Base-by-base conservation (phyloP, 2,329 filamentous ascomycete genomes). In the Beauveria varroae region DNA sequence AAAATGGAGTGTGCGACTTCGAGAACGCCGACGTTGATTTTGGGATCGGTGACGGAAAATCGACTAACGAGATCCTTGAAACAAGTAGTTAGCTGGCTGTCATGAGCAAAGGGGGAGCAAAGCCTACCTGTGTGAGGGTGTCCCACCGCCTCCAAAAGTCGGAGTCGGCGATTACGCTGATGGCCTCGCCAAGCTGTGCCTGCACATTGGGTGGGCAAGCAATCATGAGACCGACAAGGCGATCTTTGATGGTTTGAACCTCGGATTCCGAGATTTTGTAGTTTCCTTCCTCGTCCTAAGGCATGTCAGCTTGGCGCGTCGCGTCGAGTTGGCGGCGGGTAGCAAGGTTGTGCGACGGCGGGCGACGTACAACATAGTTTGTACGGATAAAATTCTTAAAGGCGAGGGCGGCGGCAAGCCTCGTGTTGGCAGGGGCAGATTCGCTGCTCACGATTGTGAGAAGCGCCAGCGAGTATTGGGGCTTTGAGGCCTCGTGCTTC, bases 1-100 rank as follows among this genome's bases (percentile, higher is more conserved):
- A 98, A 99, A 68, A 99, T 98, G 54, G 95, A 98, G 76, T 99
- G 95, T 67, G 96, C 96, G 50, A 99, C 95, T 76, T 96, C 92
- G 63, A 99, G 81, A 20, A 99, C 95, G 66, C 95, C 96, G 69
- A 93, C 91, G 75, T 98, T 99, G 73, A 92, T 82, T 66, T 88
- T 87, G 63, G 88, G 86, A 72, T 98, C 90, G 67, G 89, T 86
- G 14, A 88, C 81, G 3, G 91, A 93, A 65, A 99, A 84, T 53
- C 93, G 87, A 54, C 88, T 90, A 67, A 96, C 92, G 63, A 99
- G 86, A 74, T 99, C 93, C 83, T 90, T 34, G 16, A 5, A 16
- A 37, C 7, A 18, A 43, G n/a, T 8, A 18, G 43, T 61, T 26
- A 61, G 51, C 22, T n/a, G 44, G 9, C 28, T 24, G 51, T 9